These are phyloP conservation scores for Quercus phellos DNA, from an alignment of 331 rosid genomes.

Conservation along the genomic window DNA sequence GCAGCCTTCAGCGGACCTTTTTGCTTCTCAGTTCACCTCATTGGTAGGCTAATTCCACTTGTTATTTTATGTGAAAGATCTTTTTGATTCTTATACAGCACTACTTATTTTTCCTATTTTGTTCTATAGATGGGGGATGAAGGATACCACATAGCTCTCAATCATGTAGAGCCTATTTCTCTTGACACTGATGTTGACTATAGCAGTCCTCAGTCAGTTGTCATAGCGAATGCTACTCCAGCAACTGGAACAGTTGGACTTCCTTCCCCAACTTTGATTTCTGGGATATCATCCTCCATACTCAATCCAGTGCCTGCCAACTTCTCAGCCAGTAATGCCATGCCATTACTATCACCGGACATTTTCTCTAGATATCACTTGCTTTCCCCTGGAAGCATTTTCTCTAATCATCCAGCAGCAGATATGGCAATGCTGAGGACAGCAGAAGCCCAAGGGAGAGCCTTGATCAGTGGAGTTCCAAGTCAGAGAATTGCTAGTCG, in stretches of 20 bases:
- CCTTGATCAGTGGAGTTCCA: conserved; percentile 1
- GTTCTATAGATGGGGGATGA: conserved; percentile 27
- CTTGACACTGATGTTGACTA: conserved; percentile 4
- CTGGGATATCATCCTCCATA: not conserved
- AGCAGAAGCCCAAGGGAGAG: conserved; percentile 12
- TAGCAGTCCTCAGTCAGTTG: not conserved
- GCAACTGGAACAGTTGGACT: not conserved
- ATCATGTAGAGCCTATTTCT: conserved; percentile 2
- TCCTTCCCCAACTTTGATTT: conserved; percentile 6
- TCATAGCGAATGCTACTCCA: not conserved
- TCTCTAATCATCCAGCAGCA: not conserved
- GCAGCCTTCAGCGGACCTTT: conserved; percentile 20
- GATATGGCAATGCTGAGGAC: not conserved
- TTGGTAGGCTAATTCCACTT: conserved; percentile 20
- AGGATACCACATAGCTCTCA: conserved; percentile 25
- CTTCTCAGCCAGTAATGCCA: conserved; percentile 7
- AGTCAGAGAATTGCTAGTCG: not conserved
- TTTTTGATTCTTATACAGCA: not conserved
- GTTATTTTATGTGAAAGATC: not conserved
- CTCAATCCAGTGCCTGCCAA: not conserved
- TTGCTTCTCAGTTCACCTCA: conserved; percentile 28
- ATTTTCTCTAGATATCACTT: conserved; percentile 6
- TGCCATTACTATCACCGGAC: not conserved
- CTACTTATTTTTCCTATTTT: not conserved
- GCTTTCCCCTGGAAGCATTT: not conserved